These are phyloP conservation scores for Pseudocercospora cruenta DNA, from an alignment of 2,329 filamentous ascomycete genomes.

Conservation along the genomic window DNA sequence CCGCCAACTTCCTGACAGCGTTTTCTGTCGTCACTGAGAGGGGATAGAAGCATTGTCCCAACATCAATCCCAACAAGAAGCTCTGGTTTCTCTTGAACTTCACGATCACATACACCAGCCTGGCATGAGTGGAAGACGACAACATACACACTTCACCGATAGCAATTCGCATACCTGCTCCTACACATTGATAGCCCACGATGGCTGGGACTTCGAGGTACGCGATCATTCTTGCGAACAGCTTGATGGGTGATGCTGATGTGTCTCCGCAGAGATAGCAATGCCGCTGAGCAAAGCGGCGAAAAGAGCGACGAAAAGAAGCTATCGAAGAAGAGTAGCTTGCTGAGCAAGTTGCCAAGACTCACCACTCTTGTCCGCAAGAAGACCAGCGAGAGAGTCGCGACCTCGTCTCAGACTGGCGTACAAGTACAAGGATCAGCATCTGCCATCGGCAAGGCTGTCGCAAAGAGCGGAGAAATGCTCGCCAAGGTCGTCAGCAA, in stretches of 20 bases:
- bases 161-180: neutral
- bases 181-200: neutral
- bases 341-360: constrained; percentile 3
- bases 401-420: neutral
- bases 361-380: neutral
- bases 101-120: neutral
- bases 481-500: constrained; percentile 2
- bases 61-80: neutral
- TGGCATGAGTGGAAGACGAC: constrained; percentile 4
- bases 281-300: neutral
- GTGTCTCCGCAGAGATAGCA: neutral
- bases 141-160: constrained; percentile 2
- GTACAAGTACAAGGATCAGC: neutral
- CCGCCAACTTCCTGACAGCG: neutral
- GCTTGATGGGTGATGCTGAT: neutral
- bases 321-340: neutral
- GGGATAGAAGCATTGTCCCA: neutral
- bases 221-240: neutral
- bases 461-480: neutral
- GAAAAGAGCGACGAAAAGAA: neutral
- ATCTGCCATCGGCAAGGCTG: neutral
- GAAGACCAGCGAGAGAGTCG: neutral
- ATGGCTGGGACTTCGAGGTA: neutral
- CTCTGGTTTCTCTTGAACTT: neutral
- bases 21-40: neutral